Percentiles rank a stretch among this genome's conserved stretches.
phyloP scores from a whole-genome alignment of 352 stramenopile genomes.

The Phytophthora pini region DNA sequence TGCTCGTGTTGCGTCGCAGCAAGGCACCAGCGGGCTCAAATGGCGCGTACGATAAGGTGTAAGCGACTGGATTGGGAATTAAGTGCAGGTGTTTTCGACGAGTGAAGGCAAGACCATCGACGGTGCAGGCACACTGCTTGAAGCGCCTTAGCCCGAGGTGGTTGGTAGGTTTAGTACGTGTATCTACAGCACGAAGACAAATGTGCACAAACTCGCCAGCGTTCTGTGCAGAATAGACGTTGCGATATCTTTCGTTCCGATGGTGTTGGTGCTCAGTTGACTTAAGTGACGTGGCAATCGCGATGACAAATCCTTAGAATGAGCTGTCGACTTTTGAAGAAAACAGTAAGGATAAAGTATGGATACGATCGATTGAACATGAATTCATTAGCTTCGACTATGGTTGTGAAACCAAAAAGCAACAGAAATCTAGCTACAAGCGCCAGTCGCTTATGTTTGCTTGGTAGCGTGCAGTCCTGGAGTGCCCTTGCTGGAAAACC shows the following conservation, averaged over 20 bases:
- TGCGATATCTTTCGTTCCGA: conserved; percentile 33
- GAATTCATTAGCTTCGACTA: conserved; percentile 29
- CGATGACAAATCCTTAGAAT: conserved; percentile 3
- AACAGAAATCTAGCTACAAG: conserved; percentile 25
- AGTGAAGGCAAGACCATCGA: conserved; percentile 25
- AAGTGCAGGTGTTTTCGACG: conserved; percentile 29
- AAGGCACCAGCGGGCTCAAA: conserved; percentile 40
- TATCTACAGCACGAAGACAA: conserved; percentile 39
- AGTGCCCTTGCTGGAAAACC: conserved; percentile 49
- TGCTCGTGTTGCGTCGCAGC: conserved; percentile 69
- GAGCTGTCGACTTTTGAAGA: too few relatives aligned
- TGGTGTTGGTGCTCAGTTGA: background rate
- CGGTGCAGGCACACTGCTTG: conserved; percentile 4
- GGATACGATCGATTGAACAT: conserved; percentile 2
- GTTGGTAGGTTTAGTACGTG: conserved; percentile 45
- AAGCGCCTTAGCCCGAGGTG: conserved; percentile 18
- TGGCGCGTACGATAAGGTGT: conserved; percentile 82
- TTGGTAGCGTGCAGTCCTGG: conserved; percentile 32
- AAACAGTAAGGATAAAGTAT: too few relatives aligned
- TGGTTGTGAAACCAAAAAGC: conserved; percentile 7
- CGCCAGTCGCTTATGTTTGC: conserved; percentile 32
- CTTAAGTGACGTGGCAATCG: conserved; percentile 6
- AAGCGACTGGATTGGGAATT: conserved; percentile 27
- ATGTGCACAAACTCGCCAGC: conserved; percentile 36
- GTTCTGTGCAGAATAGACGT: conserved; percentile 45